Base-by-base conservation (phyloP, 306 rosid genomes). In the Castanea crenata region DNA sequence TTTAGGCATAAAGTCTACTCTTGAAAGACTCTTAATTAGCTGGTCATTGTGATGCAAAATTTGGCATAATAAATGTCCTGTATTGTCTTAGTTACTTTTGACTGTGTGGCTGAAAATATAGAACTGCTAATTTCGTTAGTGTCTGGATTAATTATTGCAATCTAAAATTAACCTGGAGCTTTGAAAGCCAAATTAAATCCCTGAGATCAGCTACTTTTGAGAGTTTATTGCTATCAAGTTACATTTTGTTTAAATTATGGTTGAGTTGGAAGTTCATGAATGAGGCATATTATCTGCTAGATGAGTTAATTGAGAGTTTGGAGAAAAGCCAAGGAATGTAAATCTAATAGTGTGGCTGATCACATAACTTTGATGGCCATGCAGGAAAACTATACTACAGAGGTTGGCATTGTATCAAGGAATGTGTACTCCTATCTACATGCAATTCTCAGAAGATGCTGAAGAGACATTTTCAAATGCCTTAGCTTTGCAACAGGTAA, bases 371-470 rank as follows among this genome's bases (percentile, higher is more conserved):
- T 86, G 35, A 77, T 82, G 84, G 73, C 74, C 69, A 10, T 82
- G 85, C 91, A 93, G 99, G 72, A 90, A 95, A 90, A 86, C 93
- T 80, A 91, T 90, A 76, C 98, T 83, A 55, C 98, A 89, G 76
- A 87, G 96, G 69, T 70, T 93, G 86, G 94, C 99, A 82, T 81
- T 89, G 79, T 93, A 95, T 85, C 97, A 95, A 88, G 99, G 99
- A 73, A 96, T 91, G 27, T 91, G 97, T 72, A 38, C 44, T 38
- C 98, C 99, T 21, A 77, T 91, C 79, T 83, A 86, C 92, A 90
- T 91, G 97, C 89, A 91, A 44, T 95, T 95, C 71, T 85, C 89
- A 4, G 94, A 91, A 5, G 98, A 95, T 78, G 79, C 98, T 49
- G 98, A 93, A 78, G 87, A 84, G 70, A 93, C 92, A 65, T 93